Base-by-base conservation (phyloP, 2,329 filamentous ascomycete species). In the Cladobotryum protrusum region DNA sequence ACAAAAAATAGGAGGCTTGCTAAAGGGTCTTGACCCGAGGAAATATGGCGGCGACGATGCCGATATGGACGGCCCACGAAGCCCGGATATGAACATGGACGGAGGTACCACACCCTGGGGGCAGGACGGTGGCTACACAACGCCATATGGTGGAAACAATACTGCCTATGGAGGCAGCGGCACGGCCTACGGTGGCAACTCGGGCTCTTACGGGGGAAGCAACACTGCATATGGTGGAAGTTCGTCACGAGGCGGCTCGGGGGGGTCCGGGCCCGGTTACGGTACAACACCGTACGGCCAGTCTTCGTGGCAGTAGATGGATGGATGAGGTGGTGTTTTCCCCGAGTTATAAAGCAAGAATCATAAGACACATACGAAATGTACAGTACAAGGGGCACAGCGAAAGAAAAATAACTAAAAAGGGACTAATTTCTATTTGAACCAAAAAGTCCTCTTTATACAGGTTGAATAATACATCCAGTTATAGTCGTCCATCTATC, bases 1-100 rank as follows among this genome's bases (percentile, higher is more conserved):
- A 67, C 81, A 86, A 58, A 99, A 99, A 72, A 81, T 99, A 34
- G 93, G 91, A 2, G 78, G 77, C 4, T 80, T 96, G 36, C 85
- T 96, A 53, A 76, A 76, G 61, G 68, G 75, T 2, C 67, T 74
- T 48, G 79, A 81, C 44, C 68, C 68, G 1, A 61, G 65, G 39
- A 70, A 70, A 56, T 71, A 71, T 43, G 77, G 79, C 46, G 76
- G 74, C 35, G 81, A 81, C 52, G 76, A 78, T 58, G 76, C 76
- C 55, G 80, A 77, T 54, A 81, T 81, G 56, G 79, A 81, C 58
- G 85, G 82, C 1, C 82, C 82, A 2, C 77, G 82, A 54, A 87
- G 83, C 61, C 85, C 84, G 11, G 82, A 84, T 54, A 71, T 72
- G 70, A 80, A 76, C 64, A 74, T 84, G 75, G 71, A 81, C 48